Evolutionary conservation across 1,284 basidiomycete genomes (phyloP), one percentile per base, ranked within the genome.

Genomic region (Coriolopsis trogii): DNA sequence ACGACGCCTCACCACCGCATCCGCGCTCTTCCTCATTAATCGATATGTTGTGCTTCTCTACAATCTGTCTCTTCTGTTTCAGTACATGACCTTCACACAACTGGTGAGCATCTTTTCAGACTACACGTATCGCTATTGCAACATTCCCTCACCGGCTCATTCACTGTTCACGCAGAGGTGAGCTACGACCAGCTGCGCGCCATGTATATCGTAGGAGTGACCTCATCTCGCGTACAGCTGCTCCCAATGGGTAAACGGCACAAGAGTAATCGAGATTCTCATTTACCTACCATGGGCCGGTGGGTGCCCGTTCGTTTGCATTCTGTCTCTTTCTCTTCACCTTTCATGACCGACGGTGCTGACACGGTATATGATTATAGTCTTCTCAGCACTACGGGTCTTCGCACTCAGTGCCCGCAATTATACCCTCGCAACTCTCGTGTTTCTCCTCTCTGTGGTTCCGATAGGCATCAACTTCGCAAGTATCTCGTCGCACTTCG

Each of bases 371-470:
- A 8, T 4, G 9, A 3, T 10, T 13, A 15, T 25, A 54, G 52
- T 39, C 3, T 49, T 54, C 43, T 49, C 52, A 2, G 52, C 30
- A 6, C 33, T 54, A 10, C 42, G 52, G 9, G 43, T 38, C 5
- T 41, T 40, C 24, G 52, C 52, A 5, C 16, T 54, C 23, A 41
- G 30, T n/a, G 33, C 42, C 16, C 21, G 39, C n/a, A 18, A 23
- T 7, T 45, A 43, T 37, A 4, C 9, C 1, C 25, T 54, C 6
- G 30, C 41, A 6, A 6, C 23, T 13, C 3, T 37, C 3, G 47
- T 54, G 2, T 46, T 49, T 23, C 4, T 28, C 8, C 34, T 54
- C 2, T 44, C 52, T 1, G 5, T 41, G 1, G 39, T 40, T 10
- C 50, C 50, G 15, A 7, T 46, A 15, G 38, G 10, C n/a, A 21